phyloP scores from a whole-genome alignment of 1,139 yeast genomes.

The Lodderomyces beijingensis region DNA sequence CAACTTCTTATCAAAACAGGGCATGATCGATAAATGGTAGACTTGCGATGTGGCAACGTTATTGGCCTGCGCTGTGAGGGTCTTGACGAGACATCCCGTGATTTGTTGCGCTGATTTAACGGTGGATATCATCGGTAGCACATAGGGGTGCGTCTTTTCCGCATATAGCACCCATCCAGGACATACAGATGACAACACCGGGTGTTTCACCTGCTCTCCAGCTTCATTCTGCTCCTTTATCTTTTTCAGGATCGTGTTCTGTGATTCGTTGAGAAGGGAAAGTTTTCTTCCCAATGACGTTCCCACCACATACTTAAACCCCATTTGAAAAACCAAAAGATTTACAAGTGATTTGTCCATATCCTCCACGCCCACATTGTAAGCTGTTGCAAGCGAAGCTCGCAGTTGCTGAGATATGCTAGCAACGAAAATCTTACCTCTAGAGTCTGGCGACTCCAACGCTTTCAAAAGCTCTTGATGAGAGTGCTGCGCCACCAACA shows the following conservation, averaged over 20 bases:
- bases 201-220: constrained; percentile 23
- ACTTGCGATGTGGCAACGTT: constrained; percentile 34
- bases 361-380: constrained; percentile 44
- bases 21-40: constrained; percentile 88
- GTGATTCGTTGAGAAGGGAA: constrained; percentile 58
- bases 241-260: constrained; percentile 31
- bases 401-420: constrained; percentile 86
- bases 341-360: constrained; percentile 60
- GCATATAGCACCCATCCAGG: constrained; percentile 98
- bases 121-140: constrained; percentile 56
- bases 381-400: constrained; percentile 75
- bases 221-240: constrained; percentile 4
- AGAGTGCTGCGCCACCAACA: constrained; percentile 84
- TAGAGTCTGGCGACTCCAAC: constrained; percentile 28
- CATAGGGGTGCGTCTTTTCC: constrained; percentile 89
- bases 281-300: constrained; percentile 77
- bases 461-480: constrained; percentile 72
- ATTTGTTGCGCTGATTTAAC: constrained; percentile 92
- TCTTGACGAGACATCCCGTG: constrained; percentile 74
- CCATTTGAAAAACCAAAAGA: constrained; percentile 56
- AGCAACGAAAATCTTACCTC: constrained; percentile 51
- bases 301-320: constrained; percentile 76
- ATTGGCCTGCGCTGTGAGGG: constrained; percentile 42
- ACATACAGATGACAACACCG: constrained; percentile 64
- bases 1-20: constrained; percentile 92